Evolutionary conservation across 495 filamentous ascomycete species (phyloP), one percentile per base, ranked within the genome.

Genomic region (Trichocladium uniseriatum): DNA sequence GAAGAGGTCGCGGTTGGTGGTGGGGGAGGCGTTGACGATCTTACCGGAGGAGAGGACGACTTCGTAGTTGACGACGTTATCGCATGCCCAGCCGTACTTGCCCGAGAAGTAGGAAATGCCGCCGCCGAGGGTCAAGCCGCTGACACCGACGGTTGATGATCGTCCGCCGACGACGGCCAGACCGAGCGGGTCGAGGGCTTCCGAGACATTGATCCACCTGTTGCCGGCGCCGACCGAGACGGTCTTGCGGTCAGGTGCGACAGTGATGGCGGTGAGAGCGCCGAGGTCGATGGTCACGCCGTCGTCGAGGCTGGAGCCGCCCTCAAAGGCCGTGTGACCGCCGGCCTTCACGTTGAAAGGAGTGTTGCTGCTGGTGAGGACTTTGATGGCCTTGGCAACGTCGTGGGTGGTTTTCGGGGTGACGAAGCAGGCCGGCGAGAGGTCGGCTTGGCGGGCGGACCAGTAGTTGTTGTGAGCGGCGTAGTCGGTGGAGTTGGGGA

Each of bases 121-220:
- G 24, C 78, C 78, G 20, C 79, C 79, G 1, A 82, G 72, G 14
- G 69, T 61, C 14, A 81, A 62, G 8, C 82, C 82, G n/a, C 73
- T 71, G 1, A 81, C 75, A 27, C 82, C 82, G 39, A 84, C 71
- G 5, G 65, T 65, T 0, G 68, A 51, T 18, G 67, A 69, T 11
- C 82, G 72, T n/a, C 79, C 80, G 6, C 80, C 82, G 6, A 65
- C 60, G 1, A 80, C 61, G 2, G 73, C 69, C 3, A 76, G 58
- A 6, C 71, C 69, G 22, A 72, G 56, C 4, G 65, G 53, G 10
- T 69, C 69, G 1, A 84, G 67, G 38, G 58, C 61, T 1, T 48
- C 38, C 53, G 80, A 83, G 6, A 83, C 74, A 38, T 79, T 63
- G 19, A 54, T 50, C 81, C 81, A 84, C 35, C 51, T 50, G 36